A percentile compares a stretch with the other conserved stretches of the same genome.
Evolutionary conservation across 495 filamentous ascomycete genomes (phyloP).

Genomic region (Arthonia radiata): DNA sequence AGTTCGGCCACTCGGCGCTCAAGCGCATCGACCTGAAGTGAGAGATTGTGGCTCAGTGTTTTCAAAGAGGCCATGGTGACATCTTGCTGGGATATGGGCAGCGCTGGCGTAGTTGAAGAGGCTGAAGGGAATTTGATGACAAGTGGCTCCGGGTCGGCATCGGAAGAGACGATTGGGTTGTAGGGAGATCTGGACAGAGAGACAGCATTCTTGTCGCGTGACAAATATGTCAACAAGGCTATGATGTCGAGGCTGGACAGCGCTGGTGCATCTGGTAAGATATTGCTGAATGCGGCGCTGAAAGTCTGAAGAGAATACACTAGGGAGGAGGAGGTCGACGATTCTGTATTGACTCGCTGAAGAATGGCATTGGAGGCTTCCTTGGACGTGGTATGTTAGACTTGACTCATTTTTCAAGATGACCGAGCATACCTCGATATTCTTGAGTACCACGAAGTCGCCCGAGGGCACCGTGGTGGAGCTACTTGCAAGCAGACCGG

Average conservation of each 20-base stretch:
- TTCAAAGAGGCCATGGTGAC: conserved; percentile 56
- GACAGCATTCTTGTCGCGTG: conserved; percentile 11
- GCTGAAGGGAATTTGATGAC: conserved; percentile 42
- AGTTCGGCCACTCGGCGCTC: conserved; percentile 23
- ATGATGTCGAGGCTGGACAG: conserved; percentile 7
- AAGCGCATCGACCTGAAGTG: conserved; percentile 8
- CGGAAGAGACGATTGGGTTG: conserved; percentile 5
- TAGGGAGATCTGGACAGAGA: conserved; percentile 6
- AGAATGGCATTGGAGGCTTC: conserved; percentile 2
- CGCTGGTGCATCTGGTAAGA: conserved; percentile 1
- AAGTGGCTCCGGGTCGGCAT: no score
- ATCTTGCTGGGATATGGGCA: conserved; percentile 46
- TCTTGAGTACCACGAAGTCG: conserved; percentile 32
- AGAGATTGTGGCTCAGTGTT: conserved; percentile 34
- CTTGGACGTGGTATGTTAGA: conserved; percentile 6
- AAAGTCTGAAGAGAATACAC: conserved; percentile 6
- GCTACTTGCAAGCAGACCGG: conserved; percentile 33
- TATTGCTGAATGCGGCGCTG: conserved; percentile 5
- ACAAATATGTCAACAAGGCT: conserved; percentile 12
- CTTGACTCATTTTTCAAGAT: no score
- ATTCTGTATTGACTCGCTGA: conserved; percentile 5
- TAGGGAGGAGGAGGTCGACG: conserved; percentile 5
- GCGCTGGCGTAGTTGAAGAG: conserved; percentile 15
- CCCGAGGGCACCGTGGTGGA: conserved; percentile 18
- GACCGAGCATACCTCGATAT: conserved; percentile 21